These are phyloP conservation scores for Fusarium vanettenii DNA, from an alignment of 2,329 filamentous ascomycete species.

Conservation along the genomic window DNA sequence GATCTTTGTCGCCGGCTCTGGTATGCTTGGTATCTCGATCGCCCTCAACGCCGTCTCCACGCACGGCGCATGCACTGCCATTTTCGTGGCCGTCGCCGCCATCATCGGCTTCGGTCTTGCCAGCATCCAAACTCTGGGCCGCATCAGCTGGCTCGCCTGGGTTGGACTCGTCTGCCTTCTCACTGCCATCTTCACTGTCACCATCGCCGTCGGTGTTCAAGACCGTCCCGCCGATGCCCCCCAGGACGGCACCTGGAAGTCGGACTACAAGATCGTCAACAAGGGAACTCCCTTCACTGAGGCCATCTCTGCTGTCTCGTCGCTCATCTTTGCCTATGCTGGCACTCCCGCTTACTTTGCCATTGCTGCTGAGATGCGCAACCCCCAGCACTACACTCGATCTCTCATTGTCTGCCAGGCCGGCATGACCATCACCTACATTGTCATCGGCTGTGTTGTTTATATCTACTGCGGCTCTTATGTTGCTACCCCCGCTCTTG, in stretches of 20 bases:
- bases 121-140: neutral
- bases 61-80: neutral
- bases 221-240: neutral
- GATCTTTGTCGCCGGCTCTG: neutral
- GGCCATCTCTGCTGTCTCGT: neutral
- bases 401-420: neutral
- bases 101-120: neutral
- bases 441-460: neutral
- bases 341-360: neutral
- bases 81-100: neutral
- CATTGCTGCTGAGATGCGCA: neutral
- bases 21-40: neutral
- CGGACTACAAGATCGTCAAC: neutral
- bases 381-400: neutral
- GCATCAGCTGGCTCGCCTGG: neutral
- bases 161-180: neutral
- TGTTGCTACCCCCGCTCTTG: constrained; percentile 1
- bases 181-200: constrained; percentile 46
- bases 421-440: neutral
- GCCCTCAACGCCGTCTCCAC: neutral
- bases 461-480: neutral
- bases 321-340: neutral
- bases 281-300: neutral
- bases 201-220: constrained; percentile 48
- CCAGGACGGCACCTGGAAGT: neutral